Evolutionary conservation across 805 yeast genomes (phyloP).

Genomic region (Ogataea corticis): DNA sequence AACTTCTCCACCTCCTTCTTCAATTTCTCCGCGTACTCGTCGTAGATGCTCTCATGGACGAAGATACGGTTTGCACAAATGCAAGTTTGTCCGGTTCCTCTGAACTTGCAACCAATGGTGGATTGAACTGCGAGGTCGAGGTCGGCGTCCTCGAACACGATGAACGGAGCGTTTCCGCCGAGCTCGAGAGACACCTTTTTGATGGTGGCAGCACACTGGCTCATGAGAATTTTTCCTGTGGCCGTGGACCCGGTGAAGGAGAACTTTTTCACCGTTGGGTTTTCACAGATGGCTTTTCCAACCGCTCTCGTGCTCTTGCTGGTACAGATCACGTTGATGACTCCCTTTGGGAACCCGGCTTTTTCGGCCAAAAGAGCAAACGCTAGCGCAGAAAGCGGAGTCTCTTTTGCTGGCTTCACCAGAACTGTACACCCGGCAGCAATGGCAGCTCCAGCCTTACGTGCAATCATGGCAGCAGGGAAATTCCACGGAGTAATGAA

Average conservation of each 20-base stretch:
- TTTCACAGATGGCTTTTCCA: slow-evolving; percentile 59
- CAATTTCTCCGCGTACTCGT: slow-evolving; percentile 51
- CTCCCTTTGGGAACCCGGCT: slow-evolving; percentile 73
- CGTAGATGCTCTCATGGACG: slow-evolving; percentile 60
- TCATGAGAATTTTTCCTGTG: slow-evolving; percentile 65
- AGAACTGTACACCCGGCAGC: slow-evolving; percentile 81
- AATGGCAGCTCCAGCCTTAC: slow-evolving; percentile 71
- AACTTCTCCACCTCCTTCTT: slow-evolving; percentile 41
- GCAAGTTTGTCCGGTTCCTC: slow-evolving; percentile 78
- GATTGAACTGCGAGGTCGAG: slow-evolving; percentile 64
- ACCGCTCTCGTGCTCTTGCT: slow-evolving; percentile 38
- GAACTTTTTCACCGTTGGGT: slow-evolving; percentile 55
- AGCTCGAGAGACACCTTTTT: slow-evolving; percentile 72
- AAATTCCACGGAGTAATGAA: slow-evolving; percentile 84
- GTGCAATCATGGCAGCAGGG: slow-evolving; percentile 74
- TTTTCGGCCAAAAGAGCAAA: slow-evolving; percentile 56
- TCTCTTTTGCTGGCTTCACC: slow-evolving; percentile 75
- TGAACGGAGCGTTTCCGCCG: slow-evolving; percentile 80
- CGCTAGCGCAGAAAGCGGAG: slow-evolving; percentile 72
- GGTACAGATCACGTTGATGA: slow-evolving; percentile 57
- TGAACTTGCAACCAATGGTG: slow-evolving; percentile 60
- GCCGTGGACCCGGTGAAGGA: slow-evolving; percentile 78
- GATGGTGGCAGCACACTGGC: slow-evolving; percentile 56
- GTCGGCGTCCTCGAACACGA: slow-evolving; percentile 70
- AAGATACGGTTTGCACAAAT: slow-evolving; percentile 71